Evolutionary conservation across 164 flowering plant genomes (phyloP), one percentile per base, ranked within the genome.

Genomic region (Piper betle): DNA sequence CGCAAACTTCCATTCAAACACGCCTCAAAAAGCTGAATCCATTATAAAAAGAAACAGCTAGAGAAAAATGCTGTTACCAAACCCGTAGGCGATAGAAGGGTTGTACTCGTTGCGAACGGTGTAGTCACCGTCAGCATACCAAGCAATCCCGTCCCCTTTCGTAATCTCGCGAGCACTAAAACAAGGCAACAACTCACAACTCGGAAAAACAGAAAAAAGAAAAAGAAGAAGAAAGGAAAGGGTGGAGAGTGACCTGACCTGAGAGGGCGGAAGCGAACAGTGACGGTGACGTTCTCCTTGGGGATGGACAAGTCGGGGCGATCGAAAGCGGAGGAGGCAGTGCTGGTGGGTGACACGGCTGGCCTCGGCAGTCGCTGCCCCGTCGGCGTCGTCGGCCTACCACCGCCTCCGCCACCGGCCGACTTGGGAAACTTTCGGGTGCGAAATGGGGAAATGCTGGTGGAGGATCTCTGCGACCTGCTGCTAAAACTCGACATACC

Each of bases 241-340:
- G n/a, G n/a, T 25, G 33, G 2, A 25, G 33, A 25, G 33, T 25
- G 33, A 25, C 9, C 33, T 39, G 43, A 86, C 96, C 91, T 88
- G 75, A 89, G 96, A 18, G 94, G 94, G 5, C 96, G 87, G 62
- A 89, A 85, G 55, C 96, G 73, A 60, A 89, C 93, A 1, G 96
- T 89, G 68, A 89, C 96, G 5, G 87, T 84, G 42, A 89, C 87
- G 75, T 84, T 89, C 57, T 89, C 93, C 68, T 86, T 88, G 15
- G 80, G 42, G 67, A 71, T 85, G 74, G 61, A 37, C 37, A 69
- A 15, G 41, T 76, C 83, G 1, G 74, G 70, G 38, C 68, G 71
- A 55, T 78, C 79, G 40, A 42, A 19, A 13, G 62, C 15, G 7
- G 70, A 39, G 53, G 60, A 41, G 13, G 68, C 11, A 57, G 72